A percentile compares a stretch with the other conserved stretches of the same genome.
Conservation (phyloP, 176 grass and related monocot species). For the Stipa capillata region DNA sequence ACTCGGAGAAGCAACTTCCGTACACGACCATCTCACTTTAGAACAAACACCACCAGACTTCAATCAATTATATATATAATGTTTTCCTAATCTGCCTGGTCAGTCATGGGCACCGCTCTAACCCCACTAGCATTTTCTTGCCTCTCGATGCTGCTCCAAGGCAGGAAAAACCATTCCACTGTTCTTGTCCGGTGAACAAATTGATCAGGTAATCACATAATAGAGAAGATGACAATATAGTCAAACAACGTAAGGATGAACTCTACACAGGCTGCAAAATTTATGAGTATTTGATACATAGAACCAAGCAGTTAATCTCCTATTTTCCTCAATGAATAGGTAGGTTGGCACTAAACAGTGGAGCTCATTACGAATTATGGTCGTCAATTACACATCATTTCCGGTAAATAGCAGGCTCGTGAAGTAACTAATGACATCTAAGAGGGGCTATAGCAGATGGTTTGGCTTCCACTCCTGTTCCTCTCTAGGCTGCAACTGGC, state of each 20-base stretch:
- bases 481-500: slow-evolving; percentile 49
- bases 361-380: background rate
- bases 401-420: background rate
- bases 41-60: background rate
- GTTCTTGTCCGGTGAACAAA: background rate
- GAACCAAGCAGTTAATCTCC: background rate
- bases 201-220: background rate
- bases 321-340: background rate
- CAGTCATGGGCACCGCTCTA: background rate
- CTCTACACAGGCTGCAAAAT: slow-evolving; percentile 23
- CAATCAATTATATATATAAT: background rate
- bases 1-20: background rate
- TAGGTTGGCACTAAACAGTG: background rate
- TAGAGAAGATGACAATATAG: background rate
- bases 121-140: background rate
- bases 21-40: background rate
- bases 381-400: background rate
- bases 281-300: background rate
- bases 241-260: background rate
- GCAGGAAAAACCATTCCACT: background rate
- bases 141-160: background rate
- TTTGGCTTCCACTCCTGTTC: background rate
- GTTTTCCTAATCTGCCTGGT: background rate
- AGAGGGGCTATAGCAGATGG: background rate
- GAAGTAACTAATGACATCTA: background rate